Conservation (phyloP, 2,329 filamentous ascomycete genomes). For the Verticillium nubilum region DNA sequence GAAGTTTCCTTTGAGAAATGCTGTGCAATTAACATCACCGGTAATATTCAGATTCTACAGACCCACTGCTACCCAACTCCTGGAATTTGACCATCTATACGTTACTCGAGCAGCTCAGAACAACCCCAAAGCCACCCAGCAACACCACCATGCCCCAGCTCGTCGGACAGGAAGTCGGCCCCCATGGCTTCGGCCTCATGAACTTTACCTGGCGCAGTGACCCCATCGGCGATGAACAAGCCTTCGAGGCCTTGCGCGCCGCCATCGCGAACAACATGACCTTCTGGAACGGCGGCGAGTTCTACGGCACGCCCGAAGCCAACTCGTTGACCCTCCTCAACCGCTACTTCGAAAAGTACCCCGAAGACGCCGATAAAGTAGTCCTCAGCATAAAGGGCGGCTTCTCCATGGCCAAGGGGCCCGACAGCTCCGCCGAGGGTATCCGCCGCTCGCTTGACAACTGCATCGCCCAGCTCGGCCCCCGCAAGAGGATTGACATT, state of each 20-base stretch:
- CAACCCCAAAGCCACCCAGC: neutral
- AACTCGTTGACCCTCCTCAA: constrained; percentile 56
- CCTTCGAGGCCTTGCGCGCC: constrained; percentile 50
- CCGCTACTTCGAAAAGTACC: constrained; percentile 58
- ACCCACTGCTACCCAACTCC: neutral
- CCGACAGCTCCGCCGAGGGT: constrained; percentile 47
- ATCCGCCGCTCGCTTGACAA: constrained; percentile 55
- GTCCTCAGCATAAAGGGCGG: constrained; percentile 60
- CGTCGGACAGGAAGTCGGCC: constrained; percentile 38
- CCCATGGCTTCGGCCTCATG: constrained; percentile 51
- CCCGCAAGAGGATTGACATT: constrained; percentile 54
- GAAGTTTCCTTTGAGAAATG: too few species aligned
- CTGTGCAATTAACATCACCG: too few species aligned
- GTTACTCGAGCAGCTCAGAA: too few species aligned
- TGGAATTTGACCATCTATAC: neutral
- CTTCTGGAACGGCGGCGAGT: constrained; percentile 59
- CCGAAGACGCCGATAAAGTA: constrained; percentile 57
- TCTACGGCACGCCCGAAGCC: constrained; percentile 55
- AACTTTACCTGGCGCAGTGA: constrained; percentile 37
- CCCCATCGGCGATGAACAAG: constrained; percentile 36
- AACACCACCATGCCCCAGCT: constrained; percentile 23
- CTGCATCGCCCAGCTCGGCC: constrained; percentile 42
- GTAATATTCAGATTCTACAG: neutral
- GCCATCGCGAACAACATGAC: constrained; percentile 39
- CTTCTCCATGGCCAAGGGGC: constrained; percentile 22